phyloP scores from a whole-genome alignment of 345 rosid genomes.

The Eucalyptus decipiens region DNA sequence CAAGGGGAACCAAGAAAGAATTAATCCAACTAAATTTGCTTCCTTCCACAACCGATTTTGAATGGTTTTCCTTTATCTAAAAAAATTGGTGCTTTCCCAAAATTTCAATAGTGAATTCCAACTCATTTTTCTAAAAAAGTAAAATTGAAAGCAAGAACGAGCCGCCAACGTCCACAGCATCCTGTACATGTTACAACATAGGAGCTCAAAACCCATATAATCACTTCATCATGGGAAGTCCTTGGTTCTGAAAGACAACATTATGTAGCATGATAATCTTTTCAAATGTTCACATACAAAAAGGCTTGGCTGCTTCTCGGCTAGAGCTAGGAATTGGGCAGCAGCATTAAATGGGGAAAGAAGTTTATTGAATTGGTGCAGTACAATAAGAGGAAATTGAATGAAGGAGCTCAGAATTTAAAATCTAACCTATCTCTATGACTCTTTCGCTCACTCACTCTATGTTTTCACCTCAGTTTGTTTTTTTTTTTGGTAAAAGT shows the following conservation, averaged over 20 bases:
- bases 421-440: no score
- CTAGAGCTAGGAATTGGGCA: neutral
- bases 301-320: neutral
- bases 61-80: neutral
- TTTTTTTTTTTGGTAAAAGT: no score
- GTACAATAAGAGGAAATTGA: neutral
- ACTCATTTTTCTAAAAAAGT: neutral
- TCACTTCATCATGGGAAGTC: neutral
- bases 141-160: neutral
- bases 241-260: neutral
- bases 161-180: neutral
- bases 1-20: neutral
- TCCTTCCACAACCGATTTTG: fast-evolving
- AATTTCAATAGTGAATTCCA: neutral
- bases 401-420: neutral
- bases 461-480: fast-evolving
- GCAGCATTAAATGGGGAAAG: neutral
- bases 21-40: neutral
- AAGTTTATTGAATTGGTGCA: neutral
- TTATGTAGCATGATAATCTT: neutral
- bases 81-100: neutral
- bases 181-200: neutral
- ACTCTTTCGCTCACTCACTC: fast-evolving
- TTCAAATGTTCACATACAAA: neutral
- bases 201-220: neutral